Evolutionary conservation across 2,329 filamentous ascomycete genomes (phyloP).

Genomic region (Ceratocystis variospora): DNA sequence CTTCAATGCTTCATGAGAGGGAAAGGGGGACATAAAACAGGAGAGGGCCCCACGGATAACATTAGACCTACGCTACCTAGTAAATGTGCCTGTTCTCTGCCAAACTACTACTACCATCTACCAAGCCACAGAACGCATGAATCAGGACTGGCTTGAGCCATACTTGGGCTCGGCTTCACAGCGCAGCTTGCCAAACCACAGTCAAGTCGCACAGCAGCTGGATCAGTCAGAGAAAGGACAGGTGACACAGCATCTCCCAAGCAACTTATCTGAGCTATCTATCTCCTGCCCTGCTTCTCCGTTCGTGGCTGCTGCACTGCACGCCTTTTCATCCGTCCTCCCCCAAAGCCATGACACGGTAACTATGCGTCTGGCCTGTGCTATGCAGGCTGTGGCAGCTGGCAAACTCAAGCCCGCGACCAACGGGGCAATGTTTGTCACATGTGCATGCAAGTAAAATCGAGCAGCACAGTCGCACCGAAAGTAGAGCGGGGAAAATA

Average conservation of each 20-base stretch:
- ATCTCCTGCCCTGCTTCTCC: not conserved
- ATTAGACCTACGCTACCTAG: not conserved
- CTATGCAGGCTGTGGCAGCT: not conserved
- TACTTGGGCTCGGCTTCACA: not conserved
- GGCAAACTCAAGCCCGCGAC: not conserved
- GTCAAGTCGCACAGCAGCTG: not conserved
- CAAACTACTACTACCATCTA: not conserved
- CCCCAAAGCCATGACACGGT: not conserved
- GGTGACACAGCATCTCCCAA: not conserved
- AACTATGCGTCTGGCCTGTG: not conserved
- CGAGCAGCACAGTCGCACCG: not conserved
- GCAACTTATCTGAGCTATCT: not conserved
- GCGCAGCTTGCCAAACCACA: slow-evolving; percentile 25
- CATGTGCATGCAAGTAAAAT: not conserved
- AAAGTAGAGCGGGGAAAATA: not conserved
- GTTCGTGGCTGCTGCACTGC: not conserved
- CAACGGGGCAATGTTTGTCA: not conserved
- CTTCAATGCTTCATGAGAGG: not conserved
- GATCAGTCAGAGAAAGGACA: not conserved
- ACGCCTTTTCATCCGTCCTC: not conserved
- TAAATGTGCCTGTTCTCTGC: not conserved
- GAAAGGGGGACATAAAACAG: not conserved
- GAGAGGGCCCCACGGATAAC: not conserved
- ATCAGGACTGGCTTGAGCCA: not conserved
- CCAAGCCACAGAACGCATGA: not conserved